Evolutionary conservation across 2,329 filamentous ascomycete species (phyloP).

Genomic region (Fusarium verrucosum): DNA sequence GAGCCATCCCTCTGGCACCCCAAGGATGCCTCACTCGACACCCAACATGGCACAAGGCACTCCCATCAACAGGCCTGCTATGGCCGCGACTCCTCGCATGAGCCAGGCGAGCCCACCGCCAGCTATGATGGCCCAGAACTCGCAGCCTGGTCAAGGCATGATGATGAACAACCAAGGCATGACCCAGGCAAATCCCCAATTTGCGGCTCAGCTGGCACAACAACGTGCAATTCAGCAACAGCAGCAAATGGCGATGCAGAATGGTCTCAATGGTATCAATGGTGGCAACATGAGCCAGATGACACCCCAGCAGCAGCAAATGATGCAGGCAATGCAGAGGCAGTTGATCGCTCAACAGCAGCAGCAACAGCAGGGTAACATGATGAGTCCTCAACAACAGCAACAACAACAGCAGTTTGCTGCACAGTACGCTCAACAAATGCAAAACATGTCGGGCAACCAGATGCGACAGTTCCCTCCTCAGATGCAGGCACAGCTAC

Average conservation of each 20-base stretch:
- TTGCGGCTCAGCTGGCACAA: conserved; percentile 60
- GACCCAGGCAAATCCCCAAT: conserved; percentile 51
- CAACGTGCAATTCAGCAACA: conserved; percentile 57
- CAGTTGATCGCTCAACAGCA: conserved; percentile 52
- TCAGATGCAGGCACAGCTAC: conserved; percentile 50
- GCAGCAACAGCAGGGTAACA: conserved; percentile 51
- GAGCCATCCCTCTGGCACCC: conserved; percentile 71
- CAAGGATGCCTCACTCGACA: conserved; percentile 68
- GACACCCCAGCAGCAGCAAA: conserved; percentile 52
- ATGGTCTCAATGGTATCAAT: conserved; percentile 49
- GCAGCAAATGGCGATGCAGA: conserved; percentile 55
- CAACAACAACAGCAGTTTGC: conserved; percentile 56
- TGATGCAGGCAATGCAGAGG: conserved; percentile 52
- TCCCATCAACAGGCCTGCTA: conserved; percentile 63
- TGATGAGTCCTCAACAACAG: conserved; percentile 54
- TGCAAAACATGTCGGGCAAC: conserved; percentile 53
- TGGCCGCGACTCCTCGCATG: conserved; percentile 68
- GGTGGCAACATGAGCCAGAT: conserved; percentile 52
- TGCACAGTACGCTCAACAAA: conserved; percentile 56
- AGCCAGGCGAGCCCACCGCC: conserved; percentile 70
- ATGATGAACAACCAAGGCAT: conserved; percentile 62
- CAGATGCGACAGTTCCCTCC: conserved; percentile 50
- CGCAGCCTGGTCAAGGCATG: conserved; percentile 61
- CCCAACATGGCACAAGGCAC: conserved; percentile 69
- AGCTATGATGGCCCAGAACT: conserved; percentile 65